phyloP scores from a whole-genome alignment of 352 stramenopile genomes.

The Thraustotheca clavata region DNA sequence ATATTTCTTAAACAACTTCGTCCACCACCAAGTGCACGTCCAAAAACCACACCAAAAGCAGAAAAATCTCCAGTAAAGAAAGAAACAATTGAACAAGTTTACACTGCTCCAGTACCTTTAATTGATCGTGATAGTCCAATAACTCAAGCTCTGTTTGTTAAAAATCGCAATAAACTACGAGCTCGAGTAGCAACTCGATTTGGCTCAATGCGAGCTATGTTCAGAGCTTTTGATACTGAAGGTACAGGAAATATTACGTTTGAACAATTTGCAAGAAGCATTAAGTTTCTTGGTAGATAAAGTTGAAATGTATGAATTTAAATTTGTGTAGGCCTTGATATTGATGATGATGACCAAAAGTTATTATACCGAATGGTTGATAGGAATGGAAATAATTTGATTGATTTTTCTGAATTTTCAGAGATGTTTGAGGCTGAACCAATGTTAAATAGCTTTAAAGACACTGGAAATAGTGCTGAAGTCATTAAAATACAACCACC shows the following conservation, averaged over 20 bases:
- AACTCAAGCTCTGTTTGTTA: constrained; percentile 24
- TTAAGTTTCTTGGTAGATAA: neutral
- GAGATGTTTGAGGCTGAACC: constrained; percentile 49
- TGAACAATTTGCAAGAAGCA: constrained; percentile 40
- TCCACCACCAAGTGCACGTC: neutral
- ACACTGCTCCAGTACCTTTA: too few relatives aligned
- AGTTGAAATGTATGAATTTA: neutral
- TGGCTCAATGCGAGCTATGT: constrained; percentile 67
- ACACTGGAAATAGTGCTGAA: constrained; percentile 12
- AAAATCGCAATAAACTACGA: constrained; percentile 44
- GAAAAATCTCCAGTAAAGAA: too few relatives aligned
- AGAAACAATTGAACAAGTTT: too few relatives aligned
- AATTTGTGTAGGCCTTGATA: constrained; percentile 27
- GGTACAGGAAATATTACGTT: constrained; percentile 59
- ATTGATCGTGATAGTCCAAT: too few relatives aligned
- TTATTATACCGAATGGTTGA: constrained; percentile 51
- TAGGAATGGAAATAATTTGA: constrained; percentile 56
- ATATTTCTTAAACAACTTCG: neutral
- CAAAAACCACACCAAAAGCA: neutral
- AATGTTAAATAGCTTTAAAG: constrained; percentile 20
- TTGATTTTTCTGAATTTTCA: constrained; percentile 63
- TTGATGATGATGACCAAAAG: constrained; percentile 50
- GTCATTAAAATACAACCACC: constrained; percentile 13
- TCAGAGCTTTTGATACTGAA: constrained; percentile 60
- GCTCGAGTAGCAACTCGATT: constrained; percentile 65